Evolutionary conservation across 83 land plant species (phyloP).

Genomic region (Thuja plicata): DNA sequence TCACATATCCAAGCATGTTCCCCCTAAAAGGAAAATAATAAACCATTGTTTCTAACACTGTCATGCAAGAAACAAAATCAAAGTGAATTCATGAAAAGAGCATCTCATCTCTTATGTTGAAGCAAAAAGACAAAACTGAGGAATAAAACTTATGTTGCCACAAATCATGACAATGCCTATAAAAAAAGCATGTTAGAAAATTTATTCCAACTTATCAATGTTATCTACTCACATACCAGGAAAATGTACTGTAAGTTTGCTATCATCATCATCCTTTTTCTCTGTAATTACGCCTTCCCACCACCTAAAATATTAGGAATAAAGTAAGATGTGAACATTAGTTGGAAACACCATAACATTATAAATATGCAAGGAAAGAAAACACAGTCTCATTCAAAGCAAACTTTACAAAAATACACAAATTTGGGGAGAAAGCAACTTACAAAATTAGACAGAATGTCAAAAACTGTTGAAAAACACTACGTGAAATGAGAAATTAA

Average conservation of each 20-base stretch:
- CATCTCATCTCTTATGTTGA: neutral
- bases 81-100: neutral
- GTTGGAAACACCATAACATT: neutral
- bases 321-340: neutral
- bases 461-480: too few relatives aligned
- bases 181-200: neutral
- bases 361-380: neutral
- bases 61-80: neutral
- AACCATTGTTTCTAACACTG: neutral
- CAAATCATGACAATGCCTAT: neutral
- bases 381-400: neutral
- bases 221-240: slow-evolving; percentile 47
- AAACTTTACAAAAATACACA: neutral
- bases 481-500: too few relatives aligned
- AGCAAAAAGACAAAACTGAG: too few relatives aligned
- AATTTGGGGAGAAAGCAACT: neutral
- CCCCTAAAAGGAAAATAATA: neutral
- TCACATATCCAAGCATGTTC: neutral
- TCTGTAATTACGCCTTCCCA: slow-evolving; percentile 74
- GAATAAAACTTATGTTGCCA: neutral
- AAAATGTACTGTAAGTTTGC: slow-evolving; percentile 56
- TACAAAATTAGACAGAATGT: too few relatives aligned
- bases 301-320: slow-evolving; percentile 65
- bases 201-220: neutral
- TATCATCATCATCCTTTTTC: slow-evolving; percentile 62